A percentile compares a stretch with the other conserved stretches of the same genome.
phyloP scores from a whole-genome alignment of 768 basidiomycete genomes.

The Paxillus involutus region DNA sequence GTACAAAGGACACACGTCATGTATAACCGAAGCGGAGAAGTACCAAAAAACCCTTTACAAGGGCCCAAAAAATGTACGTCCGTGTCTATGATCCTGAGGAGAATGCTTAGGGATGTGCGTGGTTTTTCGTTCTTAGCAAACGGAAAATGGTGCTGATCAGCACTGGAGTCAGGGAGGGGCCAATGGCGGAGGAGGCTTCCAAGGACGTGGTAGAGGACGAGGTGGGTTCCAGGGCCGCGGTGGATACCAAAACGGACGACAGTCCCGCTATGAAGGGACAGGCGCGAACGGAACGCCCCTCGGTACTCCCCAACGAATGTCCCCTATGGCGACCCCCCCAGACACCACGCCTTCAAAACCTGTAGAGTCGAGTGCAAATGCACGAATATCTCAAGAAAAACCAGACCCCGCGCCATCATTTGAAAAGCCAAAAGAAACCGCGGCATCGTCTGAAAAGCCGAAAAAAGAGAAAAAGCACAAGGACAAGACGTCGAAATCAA shows the following conservation, averaged over 20 bases:
- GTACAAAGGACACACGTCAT: conserved; percentile 81
- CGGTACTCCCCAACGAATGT: conserved; percentile 58
- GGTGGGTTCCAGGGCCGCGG: conserved; percentile 28
- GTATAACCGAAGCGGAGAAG: conserved; percentile 91
- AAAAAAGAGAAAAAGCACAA: conserved; percentile 23
- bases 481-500: conserved; percentile 16
- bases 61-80: conserved; percentile 56
- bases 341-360: conserved; percentile 2
- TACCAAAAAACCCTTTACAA: conserved; percentile 88
- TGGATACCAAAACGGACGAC: conserved; percentile 27
- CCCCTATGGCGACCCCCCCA: conserved; percentile 35
- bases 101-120: not conserved
- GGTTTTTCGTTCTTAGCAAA: conserved; percentile 3
- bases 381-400: not conserved
- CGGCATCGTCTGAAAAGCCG: conserved; percentile 1
- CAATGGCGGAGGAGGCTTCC: conserved; percentile 10
- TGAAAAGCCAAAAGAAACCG: conserved; percentile 3
- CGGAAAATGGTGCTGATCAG: conserved; percentile 6
- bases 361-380: not conserved
- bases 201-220: conserved; percentile 32
- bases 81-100: not conserved
- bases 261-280: conserved; percentile 33
- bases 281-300: conserved; percentile 76
- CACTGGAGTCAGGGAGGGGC: conserved; percentile 24
- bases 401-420: not conserved